These are phyloP conservation scores for Toxicodendron radicans DNA, from an alignment of 345 rosid species.

Conservation along the genomic window DNA sequence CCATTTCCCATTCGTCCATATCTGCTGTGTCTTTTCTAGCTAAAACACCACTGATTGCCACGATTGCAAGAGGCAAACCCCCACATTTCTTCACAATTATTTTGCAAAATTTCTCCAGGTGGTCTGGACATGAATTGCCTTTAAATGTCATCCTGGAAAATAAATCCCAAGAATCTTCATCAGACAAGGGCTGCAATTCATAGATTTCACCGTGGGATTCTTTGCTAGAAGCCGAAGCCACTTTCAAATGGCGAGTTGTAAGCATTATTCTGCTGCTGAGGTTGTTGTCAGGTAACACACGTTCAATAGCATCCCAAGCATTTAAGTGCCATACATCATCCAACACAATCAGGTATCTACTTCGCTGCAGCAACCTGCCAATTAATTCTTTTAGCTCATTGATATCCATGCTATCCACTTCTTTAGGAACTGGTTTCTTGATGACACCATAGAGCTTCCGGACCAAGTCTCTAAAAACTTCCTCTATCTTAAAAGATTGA, in stretches of 20 bases:
- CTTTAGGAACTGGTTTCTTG: slow-evolving; percentile 31
- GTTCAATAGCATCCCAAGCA: slow-evolving; percentile 36
- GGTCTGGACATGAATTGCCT: slow-evolving; percentile 31
- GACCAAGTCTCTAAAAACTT: slow-evolving; percentile 25
- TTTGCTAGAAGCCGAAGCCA: slow-evolving; percentile 22
- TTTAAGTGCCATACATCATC: slow-evolving; percentile 33
- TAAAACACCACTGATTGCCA: slow-evolving; percentile 46
- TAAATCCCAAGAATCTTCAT: slow-evolving; percentile 30
- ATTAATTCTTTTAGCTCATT: slow-evolving; percentile 21
- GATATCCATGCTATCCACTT: slow-evolving; percentile 25
- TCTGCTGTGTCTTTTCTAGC: slow-evolving; percentile 30
- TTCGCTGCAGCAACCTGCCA: slow-evolving; percentile 22
- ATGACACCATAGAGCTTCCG: slow-evolving; percentile 28
- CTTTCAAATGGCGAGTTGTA: slow-evolving; percentile 35
- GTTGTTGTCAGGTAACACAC: slow-evolving; percentile 28
- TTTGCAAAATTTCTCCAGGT: slow-evolving; percentile 30
- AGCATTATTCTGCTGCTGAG: slow-evolving; percentile 35
- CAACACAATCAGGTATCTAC: slow-evolving; percentile 37
- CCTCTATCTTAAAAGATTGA: slow-evolving; percentile 24
- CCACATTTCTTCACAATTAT: slow-evolving; percentile 35
- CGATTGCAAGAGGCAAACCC: slow-evolving; percentile 48
- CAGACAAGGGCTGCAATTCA: slow-evolving; percentile 30
- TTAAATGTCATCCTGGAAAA: slow-evolving; percentile 36
- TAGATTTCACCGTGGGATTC: slow-evolving; percentile 30
- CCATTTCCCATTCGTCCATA: slow-evolving; percentile 38